Evolutionary conservation across 768 basidiomycete genomes (phyloP), one percentile per base, ranked within the genome.

Genomic region (Suillus americanus): DNA sequence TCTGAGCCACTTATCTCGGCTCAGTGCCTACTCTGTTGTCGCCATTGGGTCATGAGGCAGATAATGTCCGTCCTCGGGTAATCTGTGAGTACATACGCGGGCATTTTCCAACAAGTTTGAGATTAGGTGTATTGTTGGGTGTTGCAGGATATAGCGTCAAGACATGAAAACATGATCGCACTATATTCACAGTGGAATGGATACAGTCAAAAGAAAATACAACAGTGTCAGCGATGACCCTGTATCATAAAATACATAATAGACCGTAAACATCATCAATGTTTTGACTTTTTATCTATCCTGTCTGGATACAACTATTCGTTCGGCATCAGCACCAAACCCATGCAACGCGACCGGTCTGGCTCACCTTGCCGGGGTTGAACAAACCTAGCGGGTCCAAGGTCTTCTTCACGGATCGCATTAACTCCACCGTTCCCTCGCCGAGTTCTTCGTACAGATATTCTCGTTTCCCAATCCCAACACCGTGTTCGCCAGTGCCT

Each of bases 401-500:
- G 0, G 86, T 80, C 64, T 78, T 75, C 75, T 97, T 97, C 69
- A 97, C 85, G 14, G 81, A 83, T 77, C 90, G 89, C 94, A 97
- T 95, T 30, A 96, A 74, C 57, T 84, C 83, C 10, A 97, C 89
- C 0, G 95, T 96, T 3, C 91, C 92, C 30, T 80, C 80, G 0
- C 95, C 95, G 0, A 97, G 82, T 71, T 97, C 95, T 46, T 88
- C 83, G 16, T 84, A 81, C n/a, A 97, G 81, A 71, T 89, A 96
- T 65, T 89, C 82, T 64, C 85, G 86, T 79, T 95, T 95, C 6
- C 94, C 94, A 12, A 95, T 79, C 0, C 94, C 94, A 8, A 95
- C 91, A 2, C 94, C 94, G 70, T 95, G 94, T 70, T 95, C 94
- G 4, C 91, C 91, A 0, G 88, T 90, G 68, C 87, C 89, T 89